A percentile compares a stretch with the other conserved stretches of the same genome.
phyloP scores from a whole-genome alignment of 2,329 filamentous ascomycete species.

The Epichloe glyceriae region DNA sequence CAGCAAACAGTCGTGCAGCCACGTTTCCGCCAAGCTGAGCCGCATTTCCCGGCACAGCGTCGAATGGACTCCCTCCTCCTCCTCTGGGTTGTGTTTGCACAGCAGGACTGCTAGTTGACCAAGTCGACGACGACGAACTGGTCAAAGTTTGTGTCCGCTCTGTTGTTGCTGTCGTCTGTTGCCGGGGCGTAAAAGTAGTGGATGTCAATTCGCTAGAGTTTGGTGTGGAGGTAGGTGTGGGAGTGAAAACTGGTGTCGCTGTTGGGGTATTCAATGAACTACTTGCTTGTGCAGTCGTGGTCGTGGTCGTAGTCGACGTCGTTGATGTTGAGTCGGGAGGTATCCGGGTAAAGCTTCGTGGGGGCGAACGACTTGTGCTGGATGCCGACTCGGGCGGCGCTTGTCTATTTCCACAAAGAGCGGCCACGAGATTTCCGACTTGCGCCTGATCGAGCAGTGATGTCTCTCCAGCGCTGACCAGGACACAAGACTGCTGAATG shows the following conservation, averaged over 20 bases:
- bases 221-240: not conserved
- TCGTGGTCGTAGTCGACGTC: not conserved
- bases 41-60: constrained; percentile 3
- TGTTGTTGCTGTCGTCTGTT: not conserved
- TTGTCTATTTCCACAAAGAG: constrained; percentile 19
- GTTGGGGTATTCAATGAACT: not conserved
- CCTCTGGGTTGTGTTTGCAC: constrained; percentile 6
- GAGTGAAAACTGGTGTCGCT: not conserved
- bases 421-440: constrained; percentile 21
- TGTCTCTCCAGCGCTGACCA: constrained; percentile 12
- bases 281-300: not conserved
- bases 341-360: constrained; percentile 1
- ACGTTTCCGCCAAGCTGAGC: not conserved
- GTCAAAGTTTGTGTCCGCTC: not conserved
- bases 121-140: not conserved
- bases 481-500: constrained; percentile 17
- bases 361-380: not conserved
- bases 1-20: not conserved
- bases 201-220: not conserved
- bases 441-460: constrained; percentile 26
- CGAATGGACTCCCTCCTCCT: constrained; percentile 13
- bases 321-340: not conserved
- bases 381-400: constrained; percentile 4
- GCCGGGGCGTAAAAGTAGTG: not conserved
- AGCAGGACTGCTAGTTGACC: constrained; percentile 2